A percentile compares a stretch with the other conserved stretches of the same genome.
Evolutionary conservation across 768 basidiomycete genomes (phyloP).

Genomic region (Psilocybe cyanescens): DNA sequence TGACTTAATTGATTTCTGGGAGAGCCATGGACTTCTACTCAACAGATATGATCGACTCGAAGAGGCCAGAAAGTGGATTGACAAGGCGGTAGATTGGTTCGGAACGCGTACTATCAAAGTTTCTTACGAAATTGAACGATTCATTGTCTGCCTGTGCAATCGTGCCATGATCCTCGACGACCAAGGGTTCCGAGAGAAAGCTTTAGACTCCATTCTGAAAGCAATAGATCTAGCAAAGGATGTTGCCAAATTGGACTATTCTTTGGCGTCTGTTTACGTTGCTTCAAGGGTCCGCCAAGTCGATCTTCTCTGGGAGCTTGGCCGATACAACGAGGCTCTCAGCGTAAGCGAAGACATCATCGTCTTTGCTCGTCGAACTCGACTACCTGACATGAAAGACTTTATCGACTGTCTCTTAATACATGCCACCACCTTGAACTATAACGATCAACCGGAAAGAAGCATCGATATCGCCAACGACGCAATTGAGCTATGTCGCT

Average conservation of each 20-base stretch:
- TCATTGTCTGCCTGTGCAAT: conserved; percentile 1
- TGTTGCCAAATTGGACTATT: background rate
- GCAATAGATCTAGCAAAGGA: conserved; percentile 6
- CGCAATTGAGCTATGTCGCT: conserved; percentile 8
- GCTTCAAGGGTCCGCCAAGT: background rate
- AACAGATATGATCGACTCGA: background rate
- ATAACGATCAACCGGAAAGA: background rate
- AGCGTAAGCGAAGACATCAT: background rate
- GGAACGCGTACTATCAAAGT: background rate
- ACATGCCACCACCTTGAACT: background rate
- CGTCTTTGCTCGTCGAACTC: background rate
- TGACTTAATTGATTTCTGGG: background rate
- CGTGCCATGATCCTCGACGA: conserved; percentile 6
- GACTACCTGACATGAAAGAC: background rate
- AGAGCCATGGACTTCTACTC: background rate
- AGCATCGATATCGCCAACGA: conserved; percentile 2
- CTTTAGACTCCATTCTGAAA: background rate
- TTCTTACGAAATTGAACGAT: background rate
- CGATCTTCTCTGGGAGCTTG: conserved; percentile 6
- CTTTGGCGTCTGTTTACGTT: background rate
- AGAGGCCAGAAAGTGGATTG: background rate
- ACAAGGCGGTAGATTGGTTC: conserved; percentile 2
- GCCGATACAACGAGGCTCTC: conserved; percentile 10
- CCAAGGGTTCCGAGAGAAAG: conserved; percentile 3
- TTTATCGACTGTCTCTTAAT: conserved; percentile 1